A percentile compares a stretch with the other conserved stretches of the same genome.
Evolutionary conservation across 2,329 filamentous ascomycete genomes (phyloP).

Genomic region (Hawksworthiomyces lignivorus): DNA sequence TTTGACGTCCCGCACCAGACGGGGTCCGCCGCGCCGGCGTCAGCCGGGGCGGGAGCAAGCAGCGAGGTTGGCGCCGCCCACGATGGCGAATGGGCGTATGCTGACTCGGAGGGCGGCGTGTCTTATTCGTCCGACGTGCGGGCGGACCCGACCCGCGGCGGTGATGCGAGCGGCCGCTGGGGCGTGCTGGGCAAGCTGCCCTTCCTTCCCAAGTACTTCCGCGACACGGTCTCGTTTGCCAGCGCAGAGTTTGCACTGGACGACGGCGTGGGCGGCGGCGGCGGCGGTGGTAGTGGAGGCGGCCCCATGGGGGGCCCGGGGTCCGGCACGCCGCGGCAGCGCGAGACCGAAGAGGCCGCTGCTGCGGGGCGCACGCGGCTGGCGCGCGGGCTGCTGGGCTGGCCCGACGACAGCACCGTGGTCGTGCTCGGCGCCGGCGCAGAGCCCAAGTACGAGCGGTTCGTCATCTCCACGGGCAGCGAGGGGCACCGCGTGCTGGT

Average conservation of each 20-base stretch:
- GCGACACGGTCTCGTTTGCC: constrained; percentile 80
- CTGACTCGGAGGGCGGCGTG: constrained; percentile 11
- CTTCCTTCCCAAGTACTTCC: constrained; percentile 77
- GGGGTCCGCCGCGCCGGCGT: neutral
- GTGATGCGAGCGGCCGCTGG: constrained; percentile 60
- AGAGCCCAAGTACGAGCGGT: constrained; percentile 84
- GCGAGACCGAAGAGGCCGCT: constrained; percentile 26
- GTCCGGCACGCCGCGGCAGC: constrained; percentile 30
- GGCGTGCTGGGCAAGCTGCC: constrained; percentile 78
- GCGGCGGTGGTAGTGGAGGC: no score
- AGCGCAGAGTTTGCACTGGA: constrained; percentile 76
- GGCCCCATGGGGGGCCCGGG: no score
- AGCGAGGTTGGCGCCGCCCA: no score
- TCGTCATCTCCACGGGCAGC: constrained; percentile 60
- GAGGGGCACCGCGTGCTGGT: constrained; percentile 60
- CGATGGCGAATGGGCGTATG: constrained; percentile 16
- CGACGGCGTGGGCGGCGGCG: constrained; percentile 39
- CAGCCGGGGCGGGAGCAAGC: no score
- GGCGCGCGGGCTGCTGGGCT: constrained; percentile 78
- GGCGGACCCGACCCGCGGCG: constrained; percentile 12
- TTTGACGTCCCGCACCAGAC: constrained; percentile 67
- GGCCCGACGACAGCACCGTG: constrained; percentile 67
- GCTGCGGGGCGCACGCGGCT: constrained; percentile 49
- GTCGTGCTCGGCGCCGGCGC: constrained; percentile 71
- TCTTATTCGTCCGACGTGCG: constrained; percentile 7